phyloP scores from a whole-genome alignment of 306 rosid genomes.

The Fragaria iinumae region DNA sequence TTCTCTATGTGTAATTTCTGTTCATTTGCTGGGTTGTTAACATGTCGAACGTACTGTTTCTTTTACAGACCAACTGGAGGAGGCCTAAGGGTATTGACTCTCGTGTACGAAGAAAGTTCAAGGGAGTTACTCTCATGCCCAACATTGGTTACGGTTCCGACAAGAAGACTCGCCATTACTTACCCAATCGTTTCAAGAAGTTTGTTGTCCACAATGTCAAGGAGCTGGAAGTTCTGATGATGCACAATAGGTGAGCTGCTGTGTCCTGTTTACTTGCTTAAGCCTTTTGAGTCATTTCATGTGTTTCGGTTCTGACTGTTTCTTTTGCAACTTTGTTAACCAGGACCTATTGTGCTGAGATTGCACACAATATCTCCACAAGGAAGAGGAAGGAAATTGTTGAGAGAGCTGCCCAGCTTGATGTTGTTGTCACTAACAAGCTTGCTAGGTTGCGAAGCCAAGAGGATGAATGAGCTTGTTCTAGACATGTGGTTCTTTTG shows the following conservation, averaged over 20 bases:
- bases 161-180: constrained; percentile 78
- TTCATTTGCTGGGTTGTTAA: no score
- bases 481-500: neutral
- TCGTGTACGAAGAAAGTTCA: constrained; percentile 78
- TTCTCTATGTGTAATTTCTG: no score
- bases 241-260: constrained; percentile 63
- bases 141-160: constrained; percentile 81
- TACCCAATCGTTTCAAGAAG: constrained; percentile 84
- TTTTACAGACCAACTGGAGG: constrained; percentile 61
- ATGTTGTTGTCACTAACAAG: constrained; percentile 80
- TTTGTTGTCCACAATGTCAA: constrained; percentile 68
- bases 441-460: constrained; percentile 90
- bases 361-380: constrained; percentile 77
- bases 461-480: constrained; percentile 66
- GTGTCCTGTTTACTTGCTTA: no score
- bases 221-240: constrained; percentile 67
- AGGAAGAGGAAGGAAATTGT: constrained; percentile 77
- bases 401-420: constrained; percentile 85
- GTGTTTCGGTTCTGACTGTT: neutral
- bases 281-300: neutral
- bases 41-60: neutral
- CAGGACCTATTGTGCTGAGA: constrained; percentile 87
- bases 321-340: neutral
- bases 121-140: constrained; percentile 77
- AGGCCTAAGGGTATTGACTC: constrained; percentile 90